Conservation (phyloP, 192 early-diverging fungal genomes). For the Geranomyces variabilis region DNA sequence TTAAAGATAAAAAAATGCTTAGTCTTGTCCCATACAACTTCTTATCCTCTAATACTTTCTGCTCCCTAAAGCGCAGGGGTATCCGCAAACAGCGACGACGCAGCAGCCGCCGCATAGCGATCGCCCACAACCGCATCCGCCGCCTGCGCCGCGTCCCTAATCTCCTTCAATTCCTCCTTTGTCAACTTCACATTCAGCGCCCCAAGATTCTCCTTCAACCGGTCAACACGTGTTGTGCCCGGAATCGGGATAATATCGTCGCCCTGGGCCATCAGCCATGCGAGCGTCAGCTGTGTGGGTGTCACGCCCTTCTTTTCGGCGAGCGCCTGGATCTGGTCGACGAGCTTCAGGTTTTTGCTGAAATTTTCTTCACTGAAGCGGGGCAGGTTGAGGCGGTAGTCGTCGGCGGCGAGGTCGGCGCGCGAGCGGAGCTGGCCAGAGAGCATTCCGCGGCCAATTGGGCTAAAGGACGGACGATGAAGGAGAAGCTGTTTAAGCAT, state of each 20-base stretch:
- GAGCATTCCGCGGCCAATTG: constrained; percentile 63
- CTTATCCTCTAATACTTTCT: too few relatives aligned
- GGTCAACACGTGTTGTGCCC: constrained; percentile 28
- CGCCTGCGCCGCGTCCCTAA: constrained; percentile 37
- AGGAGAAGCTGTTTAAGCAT: too few relatives aligned
- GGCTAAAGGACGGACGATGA: constrained; percentile 12
- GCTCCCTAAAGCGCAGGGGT: not conserved
- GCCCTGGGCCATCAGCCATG: constrained; percentile 67
- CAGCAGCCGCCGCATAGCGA: constrained; percentile 36
- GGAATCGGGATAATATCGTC: constrained; percentile 49
- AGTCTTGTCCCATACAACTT: too few relatives aligned
- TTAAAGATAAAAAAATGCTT: too few relatives aligned
- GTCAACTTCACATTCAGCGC: constrained; percentile 39
- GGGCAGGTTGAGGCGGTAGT: constrained; percentile 54
- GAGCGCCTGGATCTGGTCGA: constrained; percentile 41
- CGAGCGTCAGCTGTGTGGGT: constrained; percentile 59
- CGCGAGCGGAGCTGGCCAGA: constrained; percentile 59
- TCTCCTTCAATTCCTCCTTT: constrained; percentile 39
- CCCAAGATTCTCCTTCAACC: constrained; percentile 45
- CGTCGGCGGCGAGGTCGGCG: constrained; percentile 57
- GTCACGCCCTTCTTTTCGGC: constrained; percentile 49
- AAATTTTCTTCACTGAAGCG: constrained; percentile 67
- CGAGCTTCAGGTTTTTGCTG: constrained; percentile 55
- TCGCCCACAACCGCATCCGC: constrained; percentile 36
- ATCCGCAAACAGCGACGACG: constrained; percentile 17